phyloP scores from a whole-genome alignment of 495 filamentous ascomycete species.

The Neurospora terricola region DNA sequence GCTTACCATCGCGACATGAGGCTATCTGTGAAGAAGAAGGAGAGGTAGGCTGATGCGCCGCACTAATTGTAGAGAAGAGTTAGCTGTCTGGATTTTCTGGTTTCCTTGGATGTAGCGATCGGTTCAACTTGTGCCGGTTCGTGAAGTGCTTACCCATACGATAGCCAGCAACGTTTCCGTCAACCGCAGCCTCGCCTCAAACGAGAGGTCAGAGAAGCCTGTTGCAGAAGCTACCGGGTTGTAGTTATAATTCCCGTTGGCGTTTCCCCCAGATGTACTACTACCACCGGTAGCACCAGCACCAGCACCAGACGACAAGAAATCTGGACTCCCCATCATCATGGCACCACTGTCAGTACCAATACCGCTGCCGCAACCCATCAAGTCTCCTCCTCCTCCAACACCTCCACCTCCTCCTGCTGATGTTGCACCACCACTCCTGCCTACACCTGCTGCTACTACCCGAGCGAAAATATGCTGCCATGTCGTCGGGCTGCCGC shows the following conservation, averaged over 20 bases:
- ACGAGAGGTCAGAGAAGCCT: constrained; percentile 10
- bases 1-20: constrained; percentile 82
- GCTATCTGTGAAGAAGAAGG: constrained; percentile 84
- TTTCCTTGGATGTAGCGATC: background rate
- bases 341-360: background rate
- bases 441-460: constrained; percentile 25
- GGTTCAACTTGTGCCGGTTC: background rate
- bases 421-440: constrained; percentile 7
- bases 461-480: constrained; percentile 16
- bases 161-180: constrained; percentile 73
- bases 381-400: constrained; percentile 35
- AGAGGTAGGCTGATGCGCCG: constrained; percentile 72
- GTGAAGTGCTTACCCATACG: constrained; percentile 59
- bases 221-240: background rate
- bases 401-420: constrained; percentile 38
- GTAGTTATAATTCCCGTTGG: background rate
- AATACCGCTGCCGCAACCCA: background rate
- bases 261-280: background rate
- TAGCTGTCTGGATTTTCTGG: background rate
- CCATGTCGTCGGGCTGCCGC: constrained; percentile 2
- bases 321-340: background rate
- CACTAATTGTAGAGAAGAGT: constrained; percentile 41
- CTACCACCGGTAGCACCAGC: background rate
- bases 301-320: background rate
- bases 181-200: constrained; percentile 41